A percentile compares a stretch with the other conserved stretches of the same genome.
Conservation (phyloP, 495 filamentous ascomycete genomes). For the Penicillium taxi region DNA sequence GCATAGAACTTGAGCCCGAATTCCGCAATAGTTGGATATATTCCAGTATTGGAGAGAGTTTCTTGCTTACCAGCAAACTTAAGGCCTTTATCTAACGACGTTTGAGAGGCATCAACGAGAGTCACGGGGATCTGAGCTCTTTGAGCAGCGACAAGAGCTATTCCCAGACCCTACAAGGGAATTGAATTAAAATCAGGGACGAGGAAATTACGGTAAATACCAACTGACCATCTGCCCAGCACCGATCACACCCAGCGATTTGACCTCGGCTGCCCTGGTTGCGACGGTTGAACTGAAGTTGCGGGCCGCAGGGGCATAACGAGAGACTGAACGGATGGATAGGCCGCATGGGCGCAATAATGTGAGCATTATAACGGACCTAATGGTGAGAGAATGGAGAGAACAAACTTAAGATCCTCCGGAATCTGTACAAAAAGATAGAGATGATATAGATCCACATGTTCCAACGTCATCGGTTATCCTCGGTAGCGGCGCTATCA, state of each 20-base stretch:
- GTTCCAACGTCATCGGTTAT: conserved; percentile 38
- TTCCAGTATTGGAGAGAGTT: background rate
- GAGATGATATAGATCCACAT: conserved; percentile 14
- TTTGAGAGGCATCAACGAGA: conserved; percentile 75
- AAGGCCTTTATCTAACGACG: conserved; percentile 83
- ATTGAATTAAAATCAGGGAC: conserved; percentile 16
- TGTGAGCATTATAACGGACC: no score
- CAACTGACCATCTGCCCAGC: conserved; percentile 86
- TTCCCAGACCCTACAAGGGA: conserved; percentile 83
- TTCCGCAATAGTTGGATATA: background rate
- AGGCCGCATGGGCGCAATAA: no score
- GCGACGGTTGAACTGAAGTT: conserved; percentile 38
- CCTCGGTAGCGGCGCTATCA: conserved; percentile 26
- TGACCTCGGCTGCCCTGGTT: conserved; percentile 62
- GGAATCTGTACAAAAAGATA: conserved; percentile 4
- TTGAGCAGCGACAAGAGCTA: conserved; percentile 87
- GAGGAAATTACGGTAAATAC: background rate
- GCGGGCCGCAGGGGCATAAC: conserved; percentile 29
- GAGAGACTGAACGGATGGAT: conserved; percentile 25
- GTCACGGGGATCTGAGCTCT: conserved; percentile 79
- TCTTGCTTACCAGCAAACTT: conserved; percentile 68
- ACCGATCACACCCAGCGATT: conserved; percentile 84
- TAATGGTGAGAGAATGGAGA: conserved; percentile 5
- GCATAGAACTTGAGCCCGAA: background rate
- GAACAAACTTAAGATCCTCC: background rate